Evolutionary conservation across 1,284 basidiomycete species (phyloP), one percentile per base, ranked within the genome.

Genomic region (Tetrapyrgos nigripes): DNA sequence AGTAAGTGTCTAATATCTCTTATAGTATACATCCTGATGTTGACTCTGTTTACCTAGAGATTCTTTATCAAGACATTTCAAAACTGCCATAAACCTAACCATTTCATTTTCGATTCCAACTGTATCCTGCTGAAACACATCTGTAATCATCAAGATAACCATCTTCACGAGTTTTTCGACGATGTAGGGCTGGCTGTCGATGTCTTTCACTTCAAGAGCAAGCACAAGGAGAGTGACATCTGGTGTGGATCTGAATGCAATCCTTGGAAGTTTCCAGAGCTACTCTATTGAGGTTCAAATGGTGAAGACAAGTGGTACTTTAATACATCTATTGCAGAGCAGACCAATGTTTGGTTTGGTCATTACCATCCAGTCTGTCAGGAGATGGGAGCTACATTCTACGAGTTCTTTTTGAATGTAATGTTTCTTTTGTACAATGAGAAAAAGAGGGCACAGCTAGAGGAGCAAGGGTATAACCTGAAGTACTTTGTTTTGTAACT

Each of bases 241-340:
- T 48, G 27, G 13, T 48, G 46, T 24, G 27, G 27, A 8, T 26
- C 10, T 4, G 27, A 48, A 14, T 48, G 46, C 17, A 48, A 48
- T 27, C 46, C 46, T 14, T 48, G 27, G 23, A 27, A 23, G 14
- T 48, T 48, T 48, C 46, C 46, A 48, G 46, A 48, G 46, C 17
- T 48, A 24, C 13, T 48, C 13, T 14, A 19, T 14, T 14, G 5
- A 27, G 46, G 27, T 6, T 14, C 13, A 17, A 26, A 48, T 26
- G 23, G 23, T 27, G 27, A 48, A 27, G 13, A 14, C 17, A 19
- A 14, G 6, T 48, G 46, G 46, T 48, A 48, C 17, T 48, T 48
- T 24, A 48, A 48, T 24, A 48, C 46, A 8, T 48, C 46, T 3
- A 48, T 48, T 48, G 46, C 46, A 19, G 46, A 48, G 46, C 46